phyloP scores from a whole-genome alignment of 441 rosid species.

The Dalechampia spathulata region DNA sequence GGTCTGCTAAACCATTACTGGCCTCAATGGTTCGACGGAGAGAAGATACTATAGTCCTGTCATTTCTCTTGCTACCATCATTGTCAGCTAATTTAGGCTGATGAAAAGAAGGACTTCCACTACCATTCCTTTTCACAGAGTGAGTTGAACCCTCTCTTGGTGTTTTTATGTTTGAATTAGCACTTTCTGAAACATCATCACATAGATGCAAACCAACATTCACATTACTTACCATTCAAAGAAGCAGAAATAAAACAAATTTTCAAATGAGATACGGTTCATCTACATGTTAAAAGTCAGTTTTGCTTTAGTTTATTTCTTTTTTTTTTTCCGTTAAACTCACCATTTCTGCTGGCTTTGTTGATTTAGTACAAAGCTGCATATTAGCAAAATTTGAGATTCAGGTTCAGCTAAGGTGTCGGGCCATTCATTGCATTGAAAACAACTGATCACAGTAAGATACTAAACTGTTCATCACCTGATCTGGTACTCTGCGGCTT shows the following conservation, averaged over 20 bases:
- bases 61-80: background rate
- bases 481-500: too few relatives aligned
- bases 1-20: slow-evolving; percentile 17
- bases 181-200: slow-evolving; percentile 33
- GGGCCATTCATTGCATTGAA: too few relatives aligned
- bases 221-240: slow-evolving; percentile 5
- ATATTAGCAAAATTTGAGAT: too few relatives aligned
- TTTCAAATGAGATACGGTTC: background rate
- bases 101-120: background rate
- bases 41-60: slow-evolving; percentile 14
- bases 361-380: too few relatives aligned
- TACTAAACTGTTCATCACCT: too few relatives aligned
- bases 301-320: too few relatives aligned
- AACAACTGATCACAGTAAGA: too few relatives aligned
- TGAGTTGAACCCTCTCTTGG: slow-evolving; percentile 8
- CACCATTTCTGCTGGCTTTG: too few relatives aligned
- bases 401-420: too few relatives aligned
- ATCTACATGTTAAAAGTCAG: too few relatives aligned
- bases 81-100: background rate
- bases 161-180: slow-evolving; percentile 23
- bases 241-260: background rate
- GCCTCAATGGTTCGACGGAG: slow-evolving; percentile 8
- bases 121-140: background rate
- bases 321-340: too few relatives aligned
- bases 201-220: slow-evolving; percentile 10